These are phyloP conservation scores for Daldinia eschscholtzii DNA, from an alignment of 2,329 filamentous ascomycete species.

Conservation along the genomic window DNA sequence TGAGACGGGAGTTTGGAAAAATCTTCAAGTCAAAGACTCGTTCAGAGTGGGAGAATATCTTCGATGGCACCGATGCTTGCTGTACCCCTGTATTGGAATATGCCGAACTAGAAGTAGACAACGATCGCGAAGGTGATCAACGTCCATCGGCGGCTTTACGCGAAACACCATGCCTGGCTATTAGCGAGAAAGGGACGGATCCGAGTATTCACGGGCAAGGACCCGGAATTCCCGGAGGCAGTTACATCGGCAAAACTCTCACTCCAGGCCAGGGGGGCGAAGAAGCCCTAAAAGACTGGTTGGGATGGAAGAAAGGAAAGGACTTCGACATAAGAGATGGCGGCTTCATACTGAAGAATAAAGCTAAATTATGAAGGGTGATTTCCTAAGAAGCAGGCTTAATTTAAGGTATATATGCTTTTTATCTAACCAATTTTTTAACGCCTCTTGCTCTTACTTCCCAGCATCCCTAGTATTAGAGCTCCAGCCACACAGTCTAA, in stretches of 20 bases:
- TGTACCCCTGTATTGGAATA: slow-evolving; percentile 88
- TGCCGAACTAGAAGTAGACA: slow-evolving; percentile 53
- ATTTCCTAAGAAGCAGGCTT: slow-evolving; percentile 13
- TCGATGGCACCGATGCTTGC: slow-evolving; percentile 93
- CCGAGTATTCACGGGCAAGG: slow-evolving; percentile 70
- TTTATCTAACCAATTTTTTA: slow-evolving; percentile 21
- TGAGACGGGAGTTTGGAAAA: slow-evolving; percentile 70
- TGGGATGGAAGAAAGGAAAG: slow-evolving; percentile 78
- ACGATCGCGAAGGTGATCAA: slow-evolving; percentile 73
- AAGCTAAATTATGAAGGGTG: slow-evolving; percentile 57
- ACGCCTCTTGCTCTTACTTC: slow-evolving; percentile 16
- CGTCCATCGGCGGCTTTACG: slow-evolving; percentile 76
- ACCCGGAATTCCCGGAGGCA: slow-evolving; percentile 71
- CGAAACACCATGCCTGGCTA: slow-evolving; percentile 75
- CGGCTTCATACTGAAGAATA: slow-evolving; percentile 67
- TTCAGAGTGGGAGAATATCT: slow-evolving; percentile 84
- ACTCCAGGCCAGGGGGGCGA: slow-evolving; percentile 79
- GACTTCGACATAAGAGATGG: slow-evolving; percentile 78
- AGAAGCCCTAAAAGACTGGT: slow-evolving; percentile 76
- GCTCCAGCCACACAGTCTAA: slow-evolving; percentile 3
- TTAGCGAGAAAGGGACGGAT: slow-evolving; percentile 61
- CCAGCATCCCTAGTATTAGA: slow-evolving; percentile 12
- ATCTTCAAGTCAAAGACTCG: slow-evolving; percentile 79
- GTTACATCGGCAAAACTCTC: slow-evolving; percentile 73
- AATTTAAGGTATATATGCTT: slow-evolving; percentile 8